Base-by-base conservation (phyloP, 1,284 basidiomycete genomes). In the Porogramme epimiltina region DNA sequence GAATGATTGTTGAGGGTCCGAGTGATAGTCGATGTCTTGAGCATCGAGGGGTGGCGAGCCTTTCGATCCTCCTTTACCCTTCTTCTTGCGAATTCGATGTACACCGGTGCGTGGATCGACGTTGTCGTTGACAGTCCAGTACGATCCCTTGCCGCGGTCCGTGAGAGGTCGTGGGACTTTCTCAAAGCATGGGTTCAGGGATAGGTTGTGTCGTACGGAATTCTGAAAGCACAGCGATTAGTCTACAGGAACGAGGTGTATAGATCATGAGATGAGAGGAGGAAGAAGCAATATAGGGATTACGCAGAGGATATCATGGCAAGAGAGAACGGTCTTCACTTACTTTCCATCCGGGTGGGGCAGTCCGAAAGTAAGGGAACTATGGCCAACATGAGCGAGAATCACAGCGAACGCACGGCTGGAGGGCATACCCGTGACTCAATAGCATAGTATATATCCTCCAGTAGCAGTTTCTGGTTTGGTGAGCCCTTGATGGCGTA, bases 191-290 rank as follows among this genome's bases (percentile, higher is more conserved):
- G 93, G 92, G 68, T 96, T 96, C 56, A 96, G 80, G 8, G 92
- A 95, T 19, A 97, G 80, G 63, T 95, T 96, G 73, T 96, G 94
- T 43, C 94, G 87, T 60, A 97, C 93, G 37, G 94, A 96, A 70
- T 96, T 96, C 87, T 97, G 33, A 45, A 16, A 25, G 24, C 8
- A 47, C 37, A 16, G 23, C 23, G 20, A 36, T 55, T n/a, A 9
- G 22, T 34, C 36, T 8, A 13, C 20, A 23, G 22, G 13, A n/a
- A 24, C 16, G 10, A 19, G 16, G 25, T n/a, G n/a, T n/a, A 18
- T 44, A n/a, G 41, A 31, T 24, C 5, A 42, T 11, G 31, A 24
- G 16, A 6, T 20, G 36, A 36, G 22, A 15, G 18, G n/a, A n/a
- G n/a, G n/a, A n/a, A n/a, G n/a, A n/a, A n/a, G n/a, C n/a, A n/a